Evolutionary conservation across 305 asterid species (phyloP).

Genomic region (Solanum hybrid): DNA sequence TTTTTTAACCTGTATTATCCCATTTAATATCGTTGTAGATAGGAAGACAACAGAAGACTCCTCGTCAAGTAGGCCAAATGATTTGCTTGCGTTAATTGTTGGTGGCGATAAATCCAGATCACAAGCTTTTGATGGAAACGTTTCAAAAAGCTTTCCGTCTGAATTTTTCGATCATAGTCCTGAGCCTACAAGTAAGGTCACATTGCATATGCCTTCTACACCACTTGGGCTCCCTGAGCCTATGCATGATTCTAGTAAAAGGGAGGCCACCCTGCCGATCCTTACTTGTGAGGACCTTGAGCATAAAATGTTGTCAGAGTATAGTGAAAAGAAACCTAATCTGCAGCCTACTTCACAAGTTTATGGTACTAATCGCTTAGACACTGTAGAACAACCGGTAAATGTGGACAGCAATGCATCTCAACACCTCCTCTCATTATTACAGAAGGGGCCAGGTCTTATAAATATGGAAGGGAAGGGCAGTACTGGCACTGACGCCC

Average conservation of each 20-base stretch:
- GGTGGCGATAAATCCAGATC: not conserved
- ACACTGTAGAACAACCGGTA: slow-evolving; percentile 17
- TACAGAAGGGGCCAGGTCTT: slow-evolving; percentile 50
- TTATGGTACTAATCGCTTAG: slow-evolving; percentile 22
- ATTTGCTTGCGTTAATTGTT: not conserved
- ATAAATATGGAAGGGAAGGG: slow-evolving; percentile 11
- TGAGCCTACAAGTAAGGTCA: not conserved
- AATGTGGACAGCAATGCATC: slow-evolving; percentile 57
- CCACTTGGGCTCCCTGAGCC: not conserved
- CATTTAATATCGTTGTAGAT: not conserved
- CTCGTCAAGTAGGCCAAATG: not conserved
- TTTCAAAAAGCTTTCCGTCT: not conserved
- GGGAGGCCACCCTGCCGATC: slow-evolving; percentile 34
- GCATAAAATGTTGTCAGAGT: slow-evolving; percentile 73
- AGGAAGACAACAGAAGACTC: not conserved
- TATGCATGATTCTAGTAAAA: slow-evolving; percentile 21
- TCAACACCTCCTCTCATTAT: slow-evolving; percentile 70
- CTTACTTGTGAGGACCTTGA: slow-evolving; percentile 95
- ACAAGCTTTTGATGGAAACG: not conserved
- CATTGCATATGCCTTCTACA: not conserved
- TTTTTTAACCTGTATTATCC: not conserved
- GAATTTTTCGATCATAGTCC: not conserved
- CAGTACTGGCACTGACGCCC: slow-evolving; percentile 19
- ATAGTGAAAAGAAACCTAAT: slow-evolving; percentile 32
- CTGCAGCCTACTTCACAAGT: slow-evolving; percentile 16